Percentiles rank a stretch among this genome's conserved stretches.
phyloP scores from a whole-genome alignment of 75 land plant genomes.

The Selaginella moellendorffii region DNA sequence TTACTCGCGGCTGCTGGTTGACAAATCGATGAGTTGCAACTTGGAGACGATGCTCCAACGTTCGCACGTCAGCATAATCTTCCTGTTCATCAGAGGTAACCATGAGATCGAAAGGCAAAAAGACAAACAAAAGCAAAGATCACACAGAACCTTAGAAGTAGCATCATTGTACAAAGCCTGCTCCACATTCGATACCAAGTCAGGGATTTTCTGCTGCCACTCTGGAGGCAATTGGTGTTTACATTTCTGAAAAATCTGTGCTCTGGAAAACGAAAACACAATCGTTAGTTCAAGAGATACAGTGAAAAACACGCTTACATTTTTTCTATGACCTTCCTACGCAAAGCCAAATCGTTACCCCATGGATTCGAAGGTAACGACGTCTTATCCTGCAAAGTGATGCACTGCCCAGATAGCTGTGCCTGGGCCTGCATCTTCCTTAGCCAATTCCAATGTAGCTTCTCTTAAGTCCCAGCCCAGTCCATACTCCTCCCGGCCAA shows the following conservation, averaged over 20 bases:
- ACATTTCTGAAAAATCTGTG: background rate
- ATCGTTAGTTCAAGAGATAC: background rate
- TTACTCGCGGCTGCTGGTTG: background rate
- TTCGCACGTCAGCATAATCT: slow-evolving; percentile 9
- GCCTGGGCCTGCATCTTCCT: slow-evolving; percentile 9
- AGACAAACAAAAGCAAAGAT: background rate
- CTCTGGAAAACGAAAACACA: background rate
- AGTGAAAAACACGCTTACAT: background rate
- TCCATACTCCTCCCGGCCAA: no score
- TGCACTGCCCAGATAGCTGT: background rate
- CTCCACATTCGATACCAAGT: slow-evolving; percentile 1
- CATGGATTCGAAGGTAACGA: background rate
- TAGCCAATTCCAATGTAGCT: background rate
- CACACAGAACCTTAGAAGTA: slow-evolving; percentile 1
- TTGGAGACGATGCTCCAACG: slow-evolving; percentile 6
- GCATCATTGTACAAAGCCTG: slow-evolving; percentile 11
- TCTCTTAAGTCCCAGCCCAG: background rate
- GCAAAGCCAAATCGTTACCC: slow-evolving; percentile 3
- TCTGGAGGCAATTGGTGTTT: background rate
- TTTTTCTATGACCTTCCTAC: background rate
- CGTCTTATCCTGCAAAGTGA: background rate
- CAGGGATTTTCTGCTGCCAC: background rate
- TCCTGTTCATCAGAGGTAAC: slow-evolving; percentile 10
- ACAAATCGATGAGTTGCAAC: background rate
- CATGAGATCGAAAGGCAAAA: background rate